Evolutionary conservation across 306 rosid genomes (phyloP), one percentile per base, ranked within the genome.

Genomic region (Ormosia emarginata): DNA sequence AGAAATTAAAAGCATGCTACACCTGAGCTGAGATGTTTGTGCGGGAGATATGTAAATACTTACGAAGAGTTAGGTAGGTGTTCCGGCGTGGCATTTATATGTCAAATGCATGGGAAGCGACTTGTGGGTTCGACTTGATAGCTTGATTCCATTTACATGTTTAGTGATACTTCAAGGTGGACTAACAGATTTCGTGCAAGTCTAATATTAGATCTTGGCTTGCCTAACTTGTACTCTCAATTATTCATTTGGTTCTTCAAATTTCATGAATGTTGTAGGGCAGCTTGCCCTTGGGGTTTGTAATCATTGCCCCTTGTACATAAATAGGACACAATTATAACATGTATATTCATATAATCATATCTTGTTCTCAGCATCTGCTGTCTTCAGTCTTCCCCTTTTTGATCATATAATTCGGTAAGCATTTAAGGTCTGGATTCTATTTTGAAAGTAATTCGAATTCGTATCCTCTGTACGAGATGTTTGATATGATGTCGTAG

Each of bases 1-100:
- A 70, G 85, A 93, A 92, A 87, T 72, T 93, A 83, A 90, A 88
- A 86, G 80, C 85, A 43, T 89, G 72, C 17, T 68, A 82, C 74
- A 59, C 66, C 77, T 74, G 40, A 68, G 71, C 70, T 50, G 43
- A 18, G 79, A 49, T 67, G 67, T 49, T 67, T 74, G 55, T 8
- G 58, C n/a, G 4, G 49, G 14, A 24, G 80, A 36, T 7, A 12
- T 65, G 78, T 71, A 75, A 63, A 78, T 84, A 74, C 68, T 18
- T 82, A 33, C 24, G 3, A 47, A 30, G 70, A 67, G 41, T 12
- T 56, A 86, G 81, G 78, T 74, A 79, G 82, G 81, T 46, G 46
- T 74, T 77, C 68, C 8, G n/a, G n/a, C 18, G n/a, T 36, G 66
- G 47, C 32, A 67, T 49, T 62, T 61, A 18, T 39, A 47, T 61